Conservation (phyloP, 129 eudicot species). For the Kitagawia praeruptora region DNA sequence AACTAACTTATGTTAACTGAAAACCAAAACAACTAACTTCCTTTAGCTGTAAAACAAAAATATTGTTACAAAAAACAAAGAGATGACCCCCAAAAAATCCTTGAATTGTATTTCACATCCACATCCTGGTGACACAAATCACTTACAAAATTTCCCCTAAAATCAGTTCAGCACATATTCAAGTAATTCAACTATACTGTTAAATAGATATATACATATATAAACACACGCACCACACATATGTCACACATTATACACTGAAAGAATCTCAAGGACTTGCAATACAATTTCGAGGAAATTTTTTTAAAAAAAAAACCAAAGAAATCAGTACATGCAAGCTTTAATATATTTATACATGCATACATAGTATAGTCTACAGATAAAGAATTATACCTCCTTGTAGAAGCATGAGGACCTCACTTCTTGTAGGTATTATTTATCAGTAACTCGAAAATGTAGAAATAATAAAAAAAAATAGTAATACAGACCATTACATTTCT, state of each 20-base stretch:
- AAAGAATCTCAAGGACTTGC: neutral
- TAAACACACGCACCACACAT: neutral
- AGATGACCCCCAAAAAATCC: neutral
- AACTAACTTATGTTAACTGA: neutral
- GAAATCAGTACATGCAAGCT: neutral
- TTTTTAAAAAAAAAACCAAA: too few relatives aligned
- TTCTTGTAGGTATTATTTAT: too few relatives aligned
- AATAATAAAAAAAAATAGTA: too few relatives aligned
- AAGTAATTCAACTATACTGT: neutral
- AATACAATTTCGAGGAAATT: neutral
- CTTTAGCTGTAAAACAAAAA: neutral
- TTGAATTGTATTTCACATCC: neutral
- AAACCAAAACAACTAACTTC: neutral
- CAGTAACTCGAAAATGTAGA: too few relatives aligned
- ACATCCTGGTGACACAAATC: neutral
- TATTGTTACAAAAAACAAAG: neutral
- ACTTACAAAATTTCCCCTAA: neutral
- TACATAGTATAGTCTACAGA: neutral
- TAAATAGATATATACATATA: neutral
- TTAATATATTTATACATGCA: neutral
- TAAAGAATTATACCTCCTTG: slow-evolving; percentile 46
- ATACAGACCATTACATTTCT: too few relatives aligned
- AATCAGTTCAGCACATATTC: neutral
- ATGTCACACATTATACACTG: neutral
- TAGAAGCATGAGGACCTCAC: slow-evolving; percentile 90